Conservation (phyloP, 2,329 filamentous ascomycete genomes). For the Pseudocercospora vitis region DNA sequence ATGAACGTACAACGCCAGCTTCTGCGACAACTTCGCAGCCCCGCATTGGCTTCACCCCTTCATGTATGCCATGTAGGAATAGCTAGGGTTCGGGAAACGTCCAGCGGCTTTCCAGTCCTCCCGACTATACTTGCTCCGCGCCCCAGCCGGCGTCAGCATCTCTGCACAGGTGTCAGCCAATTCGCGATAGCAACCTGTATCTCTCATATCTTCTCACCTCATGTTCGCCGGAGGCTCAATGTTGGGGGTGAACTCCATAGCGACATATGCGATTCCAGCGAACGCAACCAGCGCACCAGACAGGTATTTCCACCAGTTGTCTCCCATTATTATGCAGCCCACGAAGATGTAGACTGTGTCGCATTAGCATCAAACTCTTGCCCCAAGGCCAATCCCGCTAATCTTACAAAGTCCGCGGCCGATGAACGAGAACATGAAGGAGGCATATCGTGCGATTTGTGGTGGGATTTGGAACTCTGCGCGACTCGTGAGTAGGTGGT, state of each 20-base stretch:
- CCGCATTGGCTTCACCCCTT: not conserved
- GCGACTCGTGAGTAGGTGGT: constrained; percentile 13
- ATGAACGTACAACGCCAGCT: no score
- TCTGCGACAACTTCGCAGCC: not conserved
- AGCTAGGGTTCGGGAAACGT: not conserved
- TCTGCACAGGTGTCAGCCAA: constrained; percentile 30
- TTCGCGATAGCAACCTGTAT: not conserved
- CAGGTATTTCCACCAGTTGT: constrained; percentile 66
- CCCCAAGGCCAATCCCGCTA: constrained; percentile 6
- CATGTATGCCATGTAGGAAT: not conserved
- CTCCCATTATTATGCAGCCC: constrained; percentile 77
- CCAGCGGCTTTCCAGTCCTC: not conserved
- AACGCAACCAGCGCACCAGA: constrained; percentile 76
- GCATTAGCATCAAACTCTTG: constrained; percentile 19
- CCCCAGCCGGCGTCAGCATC: constrained; percentile 56
- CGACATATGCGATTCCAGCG: constrained; percentile 72
- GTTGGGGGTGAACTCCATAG: constrained; percentile 52
- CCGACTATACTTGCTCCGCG: constrained; percentile 52
- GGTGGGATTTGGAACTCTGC: constrained; percentile 91
- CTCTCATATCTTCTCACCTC: constrained; percentile 39
- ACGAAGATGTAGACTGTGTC: constrained; percentile 89
- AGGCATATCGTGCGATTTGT: constrained; percentile 88
- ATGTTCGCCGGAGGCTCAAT: constrained; percentile 57
- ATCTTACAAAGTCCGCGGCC: constrained; percentile 87
- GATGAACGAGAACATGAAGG: constrained; percentile 96